Percentiles rank a stretch among this genome's conserved stretches.
These are phyloP conservation scores for Solanum pennellii DNA, from an alignment of 257 asterid genomes.

Conservation along the genomic window DNA sequence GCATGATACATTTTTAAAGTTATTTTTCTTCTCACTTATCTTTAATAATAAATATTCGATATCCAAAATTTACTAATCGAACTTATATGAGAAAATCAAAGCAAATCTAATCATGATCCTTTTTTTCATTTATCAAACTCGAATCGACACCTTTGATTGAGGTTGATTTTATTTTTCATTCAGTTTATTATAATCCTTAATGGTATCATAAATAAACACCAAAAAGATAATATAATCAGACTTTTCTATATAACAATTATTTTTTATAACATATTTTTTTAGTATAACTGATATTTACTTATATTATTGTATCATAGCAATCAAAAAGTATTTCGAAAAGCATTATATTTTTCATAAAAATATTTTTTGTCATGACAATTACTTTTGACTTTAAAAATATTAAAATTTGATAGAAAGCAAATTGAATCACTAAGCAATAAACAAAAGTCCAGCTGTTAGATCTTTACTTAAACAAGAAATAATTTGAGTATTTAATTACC, in stretches of 20 bases:
- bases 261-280: neutral
- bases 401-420: neutral
- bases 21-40: neutral
- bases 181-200: neutral
- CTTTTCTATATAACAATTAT: neutral
- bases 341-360: neutral
- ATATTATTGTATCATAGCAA: neutral
- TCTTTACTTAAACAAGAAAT: neutral
- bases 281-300: neutral
- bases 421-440: neutral
- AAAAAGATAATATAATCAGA: neutral
- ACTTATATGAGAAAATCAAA: neutral
- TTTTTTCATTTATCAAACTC: neutral
- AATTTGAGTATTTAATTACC: neutral
- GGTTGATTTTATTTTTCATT: neutral
- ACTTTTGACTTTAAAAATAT: neutral
- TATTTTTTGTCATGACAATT: neutral
- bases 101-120: neutral
- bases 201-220: neutral
- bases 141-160: fast-evolving
- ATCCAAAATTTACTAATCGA: fast-evolving
- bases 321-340: neutral
- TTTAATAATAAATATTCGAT: neutral
- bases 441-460: neutral
- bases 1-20: neutral